Percentiles rank a stretch among this genome's conserved stretches.
These are phyloP conservation scores for Dinochytrium kinnereticum DNA, from an alignment of 371 early-diverging fungal genomes.

Conservation along the genomic window DNA sequence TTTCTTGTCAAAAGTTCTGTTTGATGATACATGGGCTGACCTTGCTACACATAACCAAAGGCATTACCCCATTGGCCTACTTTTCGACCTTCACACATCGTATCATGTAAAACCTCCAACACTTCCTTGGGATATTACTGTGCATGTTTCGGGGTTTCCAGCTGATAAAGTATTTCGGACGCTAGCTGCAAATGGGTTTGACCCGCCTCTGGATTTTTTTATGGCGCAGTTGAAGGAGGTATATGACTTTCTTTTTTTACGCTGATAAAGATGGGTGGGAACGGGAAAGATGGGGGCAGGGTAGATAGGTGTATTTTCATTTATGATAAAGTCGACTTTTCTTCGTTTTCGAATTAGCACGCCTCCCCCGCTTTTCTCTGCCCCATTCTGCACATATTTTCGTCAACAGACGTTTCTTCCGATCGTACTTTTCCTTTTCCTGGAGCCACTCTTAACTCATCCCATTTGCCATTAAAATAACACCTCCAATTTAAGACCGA, in stretches of 20 bases:
- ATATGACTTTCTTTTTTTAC: background rate
- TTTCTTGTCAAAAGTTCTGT: background rate
- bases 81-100: constrained; percentile 62
- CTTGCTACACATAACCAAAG: constrained; percentile 28
- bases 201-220: constrained; percentile 69
- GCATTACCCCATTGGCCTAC: constrained; percentile 80
- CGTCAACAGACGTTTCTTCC: too few relatives aligned
- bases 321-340: too few relatives aligned
- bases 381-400: too few relatives aligned
- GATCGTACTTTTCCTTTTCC: too few relatives aligned
- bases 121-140: constrained; percentile 68
- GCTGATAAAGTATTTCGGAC: constrained; percentile 58
- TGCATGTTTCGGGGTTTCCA: constrained; percentile 68
- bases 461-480: background rate
- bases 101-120: constrained; percentile 29
- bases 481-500: constrained; percentile 65
- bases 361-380: background rate
- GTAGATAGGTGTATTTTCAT: too few relatives aligned
- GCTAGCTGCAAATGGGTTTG: constrained; percentile 34
- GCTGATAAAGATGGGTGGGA: too few relatives aligned
- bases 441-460: too few relatives aligned
- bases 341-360: too few relatives aligned
- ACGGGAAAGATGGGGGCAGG: too few relatives aligned
- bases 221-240: constrained; percentile 85
- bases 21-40: background rate